Evolutionary conservation across 306 rosid species (phyloP).

Genomic region (Psophocarpus tetragonolobus): DNA sequence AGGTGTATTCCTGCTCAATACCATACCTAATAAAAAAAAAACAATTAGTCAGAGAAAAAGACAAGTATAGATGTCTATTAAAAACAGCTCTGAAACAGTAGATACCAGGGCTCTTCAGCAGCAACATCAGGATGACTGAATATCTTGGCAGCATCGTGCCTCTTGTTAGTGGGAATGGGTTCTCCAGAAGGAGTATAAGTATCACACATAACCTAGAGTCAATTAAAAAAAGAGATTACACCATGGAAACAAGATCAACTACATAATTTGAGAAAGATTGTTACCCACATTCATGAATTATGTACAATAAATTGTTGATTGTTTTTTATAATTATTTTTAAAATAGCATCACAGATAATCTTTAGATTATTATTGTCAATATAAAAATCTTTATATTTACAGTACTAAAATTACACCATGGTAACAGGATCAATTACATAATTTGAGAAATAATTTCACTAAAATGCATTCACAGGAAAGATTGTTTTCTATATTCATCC

Average conservation of each 20-base stretch:
- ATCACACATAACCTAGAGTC: slow-evolving; percentile 58
- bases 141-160: slow-evolving; percentile 57
- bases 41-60: background rate
- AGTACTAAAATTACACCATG: background rate
- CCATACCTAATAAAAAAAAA: slow-evolving; percentile 70
- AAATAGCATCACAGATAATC: background rate
- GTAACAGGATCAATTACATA: background rate
- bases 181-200: slow-evolving; percentile 67
- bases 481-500: background rate
- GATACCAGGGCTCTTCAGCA: slow-evolving; percentile 56
- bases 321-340: background rate
- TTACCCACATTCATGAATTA: background rate
- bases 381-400: background rate
- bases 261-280: background rate
- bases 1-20: slow-evolving; percentile 69
- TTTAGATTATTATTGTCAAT: background rate
- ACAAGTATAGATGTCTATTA: background rate
- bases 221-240: background rate
- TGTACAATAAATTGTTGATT: background rate
- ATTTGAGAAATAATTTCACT: background rate
- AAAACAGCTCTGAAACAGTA: background rate
- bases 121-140: slow-evolving; percentile 62
- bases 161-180: slow-evolving; percentile 66
- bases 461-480: too few species aligned
- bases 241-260: background rate